Base-by-base conservation (phyloP, 495 filamentous ascomycete species). In the Penicillium longicatenatum region DNA sequence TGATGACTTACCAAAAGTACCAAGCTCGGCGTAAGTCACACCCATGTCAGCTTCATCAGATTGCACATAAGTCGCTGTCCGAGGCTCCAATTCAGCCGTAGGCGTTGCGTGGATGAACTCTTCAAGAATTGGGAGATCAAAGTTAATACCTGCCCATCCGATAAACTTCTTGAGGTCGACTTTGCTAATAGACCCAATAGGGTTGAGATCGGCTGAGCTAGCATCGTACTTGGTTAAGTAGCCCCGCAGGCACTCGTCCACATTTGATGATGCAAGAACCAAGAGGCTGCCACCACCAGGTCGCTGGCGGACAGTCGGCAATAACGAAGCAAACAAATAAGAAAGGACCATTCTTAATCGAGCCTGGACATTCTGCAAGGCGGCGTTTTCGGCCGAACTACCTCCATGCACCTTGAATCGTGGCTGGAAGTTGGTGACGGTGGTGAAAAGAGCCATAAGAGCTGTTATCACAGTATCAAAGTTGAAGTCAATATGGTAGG, bases 61-160 rank as follows among this genome's bases (percentile, higher is more conserved):
- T 61, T 76, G 72, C 9, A 79, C 71, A 46, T 75, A 75, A 14
- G 66, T 75, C 0, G 82, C 70, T 1, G 89, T 90, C 26, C 92
- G 86, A 12, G 92, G 92, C 61, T 93, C 89, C 0, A 96, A 80
- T 69, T 97, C 92, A 1, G 91, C 92, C 4, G 90, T 94, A 0
- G 92, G 92, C 0, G 81, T 78, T 3, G 92, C 92, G 16, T 79
- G 73, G 21, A 95, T 68, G 75, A 97, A 97, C 4, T 82, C 81
- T 1, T 85, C 62, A 6, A 97, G 80, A 56, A 89, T 85, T 0
- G 90, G 90, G 6, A 97, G 66, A 21, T 83, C 67, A 68, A 91
- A 96, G 14, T 76, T 70, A 20, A 67, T 67, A 24, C 72, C 54
- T 3, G 89, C 84, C 79, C 85, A 94, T 11, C 73, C 72, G 45